Evolutionary conservation across 768 basidiomycete genomes (phyloP).

Genomic region (Auricularia heimuer): DNA sequence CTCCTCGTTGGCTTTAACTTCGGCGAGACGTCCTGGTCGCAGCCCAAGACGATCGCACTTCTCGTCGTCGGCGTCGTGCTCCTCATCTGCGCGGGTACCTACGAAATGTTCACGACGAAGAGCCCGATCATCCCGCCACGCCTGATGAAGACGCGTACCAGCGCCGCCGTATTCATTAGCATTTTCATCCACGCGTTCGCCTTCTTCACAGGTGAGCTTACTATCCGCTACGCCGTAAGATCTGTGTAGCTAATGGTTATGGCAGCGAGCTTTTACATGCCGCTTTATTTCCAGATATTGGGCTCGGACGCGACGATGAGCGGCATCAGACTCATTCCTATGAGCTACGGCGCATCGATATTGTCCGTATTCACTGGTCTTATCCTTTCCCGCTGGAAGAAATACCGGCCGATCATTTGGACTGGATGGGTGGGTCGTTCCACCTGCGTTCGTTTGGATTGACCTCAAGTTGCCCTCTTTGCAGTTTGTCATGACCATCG

Average conservation of each 20-base stretch:
- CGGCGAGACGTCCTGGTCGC: slow-evolving; percentile 55
- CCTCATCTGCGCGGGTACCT: slow-evolving; percentile 41
- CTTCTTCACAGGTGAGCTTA: slow-evolving; percentile 42
- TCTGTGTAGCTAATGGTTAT: too few relatives aligned
- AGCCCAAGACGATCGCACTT: slow-evolving; percentile 49
- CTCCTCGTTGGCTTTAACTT: slow-evolving; percentile 66
- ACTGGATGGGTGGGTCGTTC: slow-evolving; percentile 30
- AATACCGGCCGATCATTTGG: slow-evolving; percentile 59
- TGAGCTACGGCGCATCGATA: slow-evolving; percentile 37
- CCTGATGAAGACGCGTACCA: slow-evolving; percentile 74
- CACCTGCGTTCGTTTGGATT: background rate
- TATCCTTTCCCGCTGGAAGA: slow-evolving; percentile 44
- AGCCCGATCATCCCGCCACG: slow-evolving; percentile 69
- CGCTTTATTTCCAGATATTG: slow-evolving; percentile 69
- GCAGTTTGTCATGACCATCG: slow-evolving; percentile 39
- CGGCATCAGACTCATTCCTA: slow-evolving; percentile 29
- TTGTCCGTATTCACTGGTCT: slow-evolving; percentile 49
- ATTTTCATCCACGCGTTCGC: slow-evolving; percentile 53
- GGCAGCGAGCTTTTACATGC: slow-evolving; percentile 54
- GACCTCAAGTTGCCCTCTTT: background rate
- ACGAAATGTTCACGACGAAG: slow-evolving; percentile 51
- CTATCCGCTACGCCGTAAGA: background rate
- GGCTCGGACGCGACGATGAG: slow-evolving; percentile 66
- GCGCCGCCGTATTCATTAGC: slow-evolving; percentile 45
- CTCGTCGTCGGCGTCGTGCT: slow-evolving; percentile 48